Evolutionary conservation across 306 rosid genomes (phyloP).

Genomic region (Prunus salicina): DNA sequence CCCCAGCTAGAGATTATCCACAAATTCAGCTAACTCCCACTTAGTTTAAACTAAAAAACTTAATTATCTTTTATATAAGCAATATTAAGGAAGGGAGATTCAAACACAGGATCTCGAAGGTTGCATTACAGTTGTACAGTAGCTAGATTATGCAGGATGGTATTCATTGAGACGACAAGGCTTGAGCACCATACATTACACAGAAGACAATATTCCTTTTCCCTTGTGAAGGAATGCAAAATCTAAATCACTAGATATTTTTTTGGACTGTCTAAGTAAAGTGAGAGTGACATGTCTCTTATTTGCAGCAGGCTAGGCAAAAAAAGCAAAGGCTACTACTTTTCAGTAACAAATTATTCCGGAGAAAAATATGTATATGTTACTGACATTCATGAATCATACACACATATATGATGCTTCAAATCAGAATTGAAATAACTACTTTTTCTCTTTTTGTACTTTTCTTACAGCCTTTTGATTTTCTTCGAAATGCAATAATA

Average conservation of each 20-base stretch:
- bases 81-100: too few species aligned
- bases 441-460: neutral
- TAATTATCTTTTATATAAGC: too few species aligned
- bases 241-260: slow-evolving; percentile 12
- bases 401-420: neutral
- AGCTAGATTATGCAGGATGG: too few species aligned
- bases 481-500: neutral
- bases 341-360: neutral
- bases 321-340: neutral
- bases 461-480: neutral
- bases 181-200: neutral
- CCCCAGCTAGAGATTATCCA: too few species aligned
- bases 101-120: rapidly evolving
- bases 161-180: neutral
- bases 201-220: neutral
- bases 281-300: slow-evolving; percentile 22
- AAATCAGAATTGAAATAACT: slow-evolving; percentile 3
- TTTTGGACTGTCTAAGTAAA: neutral
- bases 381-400: neutral
- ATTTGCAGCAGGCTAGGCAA: neutral
- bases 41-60: too few species aligned
- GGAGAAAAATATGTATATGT: neutral
- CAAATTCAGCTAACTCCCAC: too few species aligned
- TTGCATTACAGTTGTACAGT: too few species aligned
- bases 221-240: neutral